A percentile compares a stretch with the other conserved stretches of the same genome.
Evolutionary conservation across 805 yeast genomes (phyloP).

Genomic region (Alloascoidea africana): DNA sequence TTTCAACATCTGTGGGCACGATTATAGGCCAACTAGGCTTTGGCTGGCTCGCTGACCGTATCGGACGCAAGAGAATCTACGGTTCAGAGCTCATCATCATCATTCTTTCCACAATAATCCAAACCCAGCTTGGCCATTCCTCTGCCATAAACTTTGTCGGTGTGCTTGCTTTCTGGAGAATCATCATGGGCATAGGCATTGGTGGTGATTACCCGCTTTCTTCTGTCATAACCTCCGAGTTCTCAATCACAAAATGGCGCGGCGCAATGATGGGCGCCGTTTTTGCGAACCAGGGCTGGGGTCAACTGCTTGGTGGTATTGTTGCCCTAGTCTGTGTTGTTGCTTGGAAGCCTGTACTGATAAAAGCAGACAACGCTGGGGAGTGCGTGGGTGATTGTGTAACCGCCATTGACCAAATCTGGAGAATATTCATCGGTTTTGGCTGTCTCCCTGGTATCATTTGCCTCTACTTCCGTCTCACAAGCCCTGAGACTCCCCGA

Average conservation of each 20-base stretch:
- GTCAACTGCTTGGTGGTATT: constrained; percentile 80
- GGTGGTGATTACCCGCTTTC: constrained; percentile 96
- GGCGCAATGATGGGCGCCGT: constrained; percentile 97
- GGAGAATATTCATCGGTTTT: constrained; percentile 84
- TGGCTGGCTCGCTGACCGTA: constrained; percentile 66
- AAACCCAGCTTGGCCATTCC: constrained; percentile 58
- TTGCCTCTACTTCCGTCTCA: constrained; percentile 61
- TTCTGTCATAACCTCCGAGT: constrained; percentile 85
- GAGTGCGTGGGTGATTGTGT: constrained; percentile 55
- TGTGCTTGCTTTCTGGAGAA: constrained; percentile 62
- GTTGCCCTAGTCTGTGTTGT: constrained; percentile 65
- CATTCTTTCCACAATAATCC: constrained; percentile 66
- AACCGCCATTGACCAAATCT: constrained; percentile 80
- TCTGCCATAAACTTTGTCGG: constrained; percentile 64
- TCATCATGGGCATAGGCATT: constrained; percentile 88
- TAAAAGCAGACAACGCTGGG: constrained; percentile 33
- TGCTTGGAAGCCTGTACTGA: constrained; percentile 54
- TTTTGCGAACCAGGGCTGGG: constrained; percentile 94
- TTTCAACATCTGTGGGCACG: constrained; percentile 87
- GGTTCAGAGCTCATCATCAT: constrained; percentile 79
- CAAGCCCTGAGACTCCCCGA: constrained; percentile 36
- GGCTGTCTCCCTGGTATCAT: constrained; percentile 83
- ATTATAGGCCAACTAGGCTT: constrained; percentile 82
- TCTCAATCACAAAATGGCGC: constrained; percentile 91
- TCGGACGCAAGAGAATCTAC: constrained; percentile 79